Conservation (phyloP, 495 filamentous ascomycete species). For the Aspergillus hancockii region DNA sequence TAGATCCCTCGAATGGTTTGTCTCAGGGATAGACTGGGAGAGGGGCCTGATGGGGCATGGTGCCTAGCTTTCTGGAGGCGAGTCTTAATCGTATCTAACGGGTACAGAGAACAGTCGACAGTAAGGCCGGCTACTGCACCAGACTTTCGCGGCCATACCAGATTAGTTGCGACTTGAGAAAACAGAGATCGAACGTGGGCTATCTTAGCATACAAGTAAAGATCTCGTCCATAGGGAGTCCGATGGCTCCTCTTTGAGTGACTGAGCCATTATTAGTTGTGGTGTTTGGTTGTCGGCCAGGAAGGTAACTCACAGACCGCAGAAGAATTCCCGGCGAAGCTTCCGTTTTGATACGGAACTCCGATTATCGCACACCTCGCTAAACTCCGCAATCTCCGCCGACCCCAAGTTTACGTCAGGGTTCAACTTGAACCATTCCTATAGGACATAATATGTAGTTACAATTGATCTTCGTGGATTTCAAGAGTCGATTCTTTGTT, state of each 20-base stretch:
- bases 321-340: not conserved
- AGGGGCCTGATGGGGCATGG: constrained; percentile 66
- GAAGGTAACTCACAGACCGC: constrained; percentile 2
- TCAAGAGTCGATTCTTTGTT: constrained; percentile 1
- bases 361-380: constrained; percentile 17
- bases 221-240: constrained; percentile 50
- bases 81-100: constrained; percentile 89
- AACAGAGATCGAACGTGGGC: not conserved
- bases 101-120: constrained; percentile 87
- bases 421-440: too few species aligned
- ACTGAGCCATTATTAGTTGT: constrained; percentile 30
- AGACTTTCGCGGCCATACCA: constrained; percentile 46
- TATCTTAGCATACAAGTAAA: constrained; percentile 35
- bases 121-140: constrained; percentile 84
- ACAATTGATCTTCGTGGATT: too few species aligned
- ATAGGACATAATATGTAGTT: too few species aligned
- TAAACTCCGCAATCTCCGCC: constrained; percentile 26
- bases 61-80: constrained; percentile 85
- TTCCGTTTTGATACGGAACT: constrained; percentile 1
- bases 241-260: constrained; percentile 36
- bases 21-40: constrained; percentile 37
- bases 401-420: constrained; percentile 14
- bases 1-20: constrained; percentile 71
- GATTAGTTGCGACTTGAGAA: not conserved
- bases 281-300: not conserved